Base-by-base conservation (phyloP, 1,139 yeast genomes). In the Scheffersomyces parashehatae region DNA sequence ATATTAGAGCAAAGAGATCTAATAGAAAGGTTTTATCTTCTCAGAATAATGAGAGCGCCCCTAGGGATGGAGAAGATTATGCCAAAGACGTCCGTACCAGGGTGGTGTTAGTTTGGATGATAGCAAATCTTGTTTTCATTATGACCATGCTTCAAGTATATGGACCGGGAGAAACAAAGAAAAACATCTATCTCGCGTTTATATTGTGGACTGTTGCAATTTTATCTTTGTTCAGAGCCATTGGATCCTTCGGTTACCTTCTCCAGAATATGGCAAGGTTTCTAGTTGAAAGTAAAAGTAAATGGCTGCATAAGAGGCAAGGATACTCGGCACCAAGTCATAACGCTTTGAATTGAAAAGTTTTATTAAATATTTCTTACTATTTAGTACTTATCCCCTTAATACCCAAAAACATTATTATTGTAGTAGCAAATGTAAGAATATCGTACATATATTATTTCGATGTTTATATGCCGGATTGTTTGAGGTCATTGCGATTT, bases 51-150 rank as follows among this genome's bases (percentile, higher is more conserved):
- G 40, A 47, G 20, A 28, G 41, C 3, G 42, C 45, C 2, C 44
- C 46, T 35, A 68, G 77, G 46, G 83, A 79, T 47, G 85, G 86
- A 35, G 95, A 88, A 56, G 99, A 93, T 64, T 91, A 93, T 62
- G 95, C 95, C 58, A 83, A 96, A 59, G 96, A 90, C 62, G 88
- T 93, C 28, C 82, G 99, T 69, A 88, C 98, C 1, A 79, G 93
- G 51, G 97, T 93, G 37, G 98, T 93, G n/a, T 78, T 91, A 57
- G 68, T 82, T 7, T 93, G 99, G 99, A 78, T 93, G 79, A 73
- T 90, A 42, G 72, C 87, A 29, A 93, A 93, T 62, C 72, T 88
- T 56, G 65, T 93, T 20, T 74, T 93, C 54, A 84, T 88, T 33
- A 83, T 91, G 90, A 81, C 95, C 10, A 86, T 93, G 71, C 79